Evolutionary conservation across 176 grass and related monocot genomes (phyloP).

Genomic region (Oryza brachyantha): DNA sequence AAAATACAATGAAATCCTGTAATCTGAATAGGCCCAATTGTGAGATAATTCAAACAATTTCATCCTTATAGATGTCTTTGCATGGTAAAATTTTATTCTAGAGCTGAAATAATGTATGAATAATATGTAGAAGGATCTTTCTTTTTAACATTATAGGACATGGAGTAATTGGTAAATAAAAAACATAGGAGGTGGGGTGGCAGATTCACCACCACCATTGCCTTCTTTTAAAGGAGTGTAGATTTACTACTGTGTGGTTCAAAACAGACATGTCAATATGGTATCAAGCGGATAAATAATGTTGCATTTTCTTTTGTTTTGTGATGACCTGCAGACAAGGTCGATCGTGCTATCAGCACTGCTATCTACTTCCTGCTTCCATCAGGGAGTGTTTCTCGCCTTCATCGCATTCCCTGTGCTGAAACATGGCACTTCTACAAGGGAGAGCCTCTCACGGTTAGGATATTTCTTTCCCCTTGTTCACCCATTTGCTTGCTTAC

Average conservation of each 20-base stretch:
- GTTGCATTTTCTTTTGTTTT: constrained; percentile 6
- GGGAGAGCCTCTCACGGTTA: constrained; percentile 96
- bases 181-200: no score
- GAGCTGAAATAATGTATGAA: no score
- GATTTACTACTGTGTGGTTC: neutral
- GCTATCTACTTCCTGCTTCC: constrained; percentile 91
- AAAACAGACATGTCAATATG: neutral
- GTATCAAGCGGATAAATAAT: neutral
- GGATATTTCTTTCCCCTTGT: neutral
- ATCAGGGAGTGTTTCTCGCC: constrained; percentile 68
- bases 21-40: no score
- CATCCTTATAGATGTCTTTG: no score
- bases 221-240: no score
- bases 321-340: constrained; percentile 64
- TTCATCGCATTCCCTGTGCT: constrained; percentile 91
- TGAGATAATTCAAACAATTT: no score
- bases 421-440: constrained; percentile 99
- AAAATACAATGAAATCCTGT: no score
- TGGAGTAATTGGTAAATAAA: no score
- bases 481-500: neutral
- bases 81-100: no score
- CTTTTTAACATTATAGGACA: no score
- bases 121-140: no score
- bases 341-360: constrained; percentile 76
- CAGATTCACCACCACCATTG: no score